Conservation (phyloP, 2,329 filamentous ascomycete genomes). For the Westerdykella sp. region DNA sequence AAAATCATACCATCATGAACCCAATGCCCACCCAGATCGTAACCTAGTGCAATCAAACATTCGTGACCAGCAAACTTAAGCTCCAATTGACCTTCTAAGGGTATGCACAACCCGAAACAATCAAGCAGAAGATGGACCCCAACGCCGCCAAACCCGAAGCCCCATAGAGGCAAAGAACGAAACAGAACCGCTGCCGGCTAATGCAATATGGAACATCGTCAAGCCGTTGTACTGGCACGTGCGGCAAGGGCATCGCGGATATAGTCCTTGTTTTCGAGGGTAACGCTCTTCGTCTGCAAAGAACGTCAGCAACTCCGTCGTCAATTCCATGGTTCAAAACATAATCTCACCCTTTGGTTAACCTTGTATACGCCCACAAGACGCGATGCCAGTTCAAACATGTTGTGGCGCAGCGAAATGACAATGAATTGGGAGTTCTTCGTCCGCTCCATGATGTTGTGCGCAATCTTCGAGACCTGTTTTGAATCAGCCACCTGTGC, state of each 20-base stretch:
- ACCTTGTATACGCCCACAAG: slow-evolving; percentile 99
- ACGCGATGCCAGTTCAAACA: slow-evolving; percentile 96
- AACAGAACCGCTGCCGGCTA: too few species aligned
- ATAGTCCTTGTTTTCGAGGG: slow-evolving; percentile 48
- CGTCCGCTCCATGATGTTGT: slow-evolving; percentile 97
- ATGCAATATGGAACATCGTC: neutral
- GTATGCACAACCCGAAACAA: too few species aligned
- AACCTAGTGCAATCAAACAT: too few species aligned
- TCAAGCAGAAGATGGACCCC: too few species aligned
- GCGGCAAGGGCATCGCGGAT: slow-evolving; percentile 6
- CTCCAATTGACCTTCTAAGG: too few species aligned
- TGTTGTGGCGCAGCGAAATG: slow-evolving; percentile 96
- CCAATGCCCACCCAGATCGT: too few species aligned
- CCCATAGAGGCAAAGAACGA: too few species aligned
- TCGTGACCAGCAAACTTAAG: too few species aligned
- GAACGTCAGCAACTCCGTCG: slow-evolving; percentile 10
- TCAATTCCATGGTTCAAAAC: neutral
- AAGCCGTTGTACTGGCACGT: neutral
- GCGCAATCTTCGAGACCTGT: slow-evolving; percentile 92
- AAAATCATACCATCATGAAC: too few species aligned
- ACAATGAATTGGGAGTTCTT: slow-evolving; percentile 99
- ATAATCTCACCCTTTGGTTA: slow-evolving; percentile 71
- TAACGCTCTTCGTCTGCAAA: slow-evolving; percentile 49
- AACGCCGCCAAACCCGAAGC: too few species aligned
- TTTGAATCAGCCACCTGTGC: slow-evolving; percentile 2